phyloP scores from a whole-genome alignment of 495 filamentous ascomycete genomes.

The Cairneyella variabilis region DNA sequence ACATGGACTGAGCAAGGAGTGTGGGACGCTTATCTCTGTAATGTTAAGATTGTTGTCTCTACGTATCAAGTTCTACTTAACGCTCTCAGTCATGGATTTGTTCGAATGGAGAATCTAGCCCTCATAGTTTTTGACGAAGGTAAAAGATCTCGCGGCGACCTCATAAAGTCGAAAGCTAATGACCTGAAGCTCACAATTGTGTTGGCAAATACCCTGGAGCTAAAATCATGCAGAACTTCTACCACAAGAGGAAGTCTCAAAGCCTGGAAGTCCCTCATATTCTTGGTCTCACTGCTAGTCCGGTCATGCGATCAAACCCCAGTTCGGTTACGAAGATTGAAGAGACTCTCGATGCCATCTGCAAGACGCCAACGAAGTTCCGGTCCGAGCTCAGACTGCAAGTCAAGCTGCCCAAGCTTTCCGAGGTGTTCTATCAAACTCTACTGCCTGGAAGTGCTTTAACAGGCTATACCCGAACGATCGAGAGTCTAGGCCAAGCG shows the following conservation, averaged over 20 bases:
- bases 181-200: constrained; percentile 64
- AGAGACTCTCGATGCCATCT: constrained; percentile 67
- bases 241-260: constrained; percentile 46
- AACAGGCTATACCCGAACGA: constrained; percentile 21
- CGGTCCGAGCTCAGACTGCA: constrained; percentile 64
- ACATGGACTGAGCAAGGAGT: constrained; percentile 66
- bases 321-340: constrained; percentile 59
- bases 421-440: constrained; percentile 43
- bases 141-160: constrained; percentile 29
- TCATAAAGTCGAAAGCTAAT: background rate
- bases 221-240: constrained; percentile 75
- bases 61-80: constrained; percentile 75
- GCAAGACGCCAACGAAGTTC: constrained; percentile 67
- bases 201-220: constrained; percentile 60
- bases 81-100: constrained; percentile 77
- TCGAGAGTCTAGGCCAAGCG: constrained; percentile 34
- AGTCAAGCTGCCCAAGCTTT: constrained; percentile 63
- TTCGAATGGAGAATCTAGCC: constrained; percentile 59
- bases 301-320: constrained; percentile 57
- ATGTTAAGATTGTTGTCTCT: constrained; percentile 70
- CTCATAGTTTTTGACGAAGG: constrained; percentile 91
- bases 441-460: constrained; percentile 4
- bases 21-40: constrained; percentile 70
- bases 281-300: constrained; percentile 83
- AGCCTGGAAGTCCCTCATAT: constrained; percentile 59